phyloP scores from a whole-genome alignment of 129 eudicot genomes.

The Daucus carota region DNA sequence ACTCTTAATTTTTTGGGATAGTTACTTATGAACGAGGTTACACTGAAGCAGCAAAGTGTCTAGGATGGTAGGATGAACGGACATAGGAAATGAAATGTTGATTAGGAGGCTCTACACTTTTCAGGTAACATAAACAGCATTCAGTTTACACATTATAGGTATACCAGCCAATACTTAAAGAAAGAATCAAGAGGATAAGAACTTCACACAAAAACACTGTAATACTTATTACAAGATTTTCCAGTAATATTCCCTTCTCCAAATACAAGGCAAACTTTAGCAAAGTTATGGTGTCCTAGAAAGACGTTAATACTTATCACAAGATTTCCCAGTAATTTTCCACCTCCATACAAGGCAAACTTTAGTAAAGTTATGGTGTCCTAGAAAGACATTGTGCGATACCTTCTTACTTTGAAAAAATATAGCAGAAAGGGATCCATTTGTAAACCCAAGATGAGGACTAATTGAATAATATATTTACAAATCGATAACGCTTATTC shows the following conservation, averaged over 20 bases:
- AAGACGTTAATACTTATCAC: not conserved
- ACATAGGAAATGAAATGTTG: not conserved
- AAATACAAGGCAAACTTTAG: not conserved
- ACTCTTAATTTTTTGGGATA: not conserved
- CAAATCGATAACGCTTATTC: not conserved
- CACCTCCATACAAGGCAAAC: not conserved
- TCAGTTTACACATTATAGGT: not conserved
- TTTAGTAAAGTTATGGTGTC: not conserved
- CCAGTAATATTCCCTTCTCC: not conserved
- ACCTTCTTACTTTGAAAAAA: not conserved
- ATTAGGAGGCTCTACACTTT: not conserved
- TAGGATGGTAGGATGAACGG: not conserved
- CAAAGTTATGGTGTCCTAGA: not conserved
- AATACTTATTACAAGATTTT: not conserved
- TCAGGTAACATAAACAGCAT: not conserved
- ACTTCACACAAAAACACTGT: not conserved
- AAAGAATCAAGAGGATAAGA: not conserved
- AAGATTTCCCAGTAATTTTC: not conserved
- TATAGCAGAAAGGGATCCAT: not conserved
- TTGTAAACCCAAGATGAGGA: not conserved
- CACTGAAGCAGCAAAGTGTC: not conserved
- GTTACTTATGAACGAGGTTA: not conserved
- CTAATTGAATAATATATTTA: not conserved
- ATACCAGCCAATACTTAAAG: not conserved
- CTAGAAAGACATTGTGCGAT: not conserved